These are phyloP conservation scores for Eucalyptus pauciflora DNA, from an alignment of 345 rosid genomes.

Conservation along the genomic window DNA sequence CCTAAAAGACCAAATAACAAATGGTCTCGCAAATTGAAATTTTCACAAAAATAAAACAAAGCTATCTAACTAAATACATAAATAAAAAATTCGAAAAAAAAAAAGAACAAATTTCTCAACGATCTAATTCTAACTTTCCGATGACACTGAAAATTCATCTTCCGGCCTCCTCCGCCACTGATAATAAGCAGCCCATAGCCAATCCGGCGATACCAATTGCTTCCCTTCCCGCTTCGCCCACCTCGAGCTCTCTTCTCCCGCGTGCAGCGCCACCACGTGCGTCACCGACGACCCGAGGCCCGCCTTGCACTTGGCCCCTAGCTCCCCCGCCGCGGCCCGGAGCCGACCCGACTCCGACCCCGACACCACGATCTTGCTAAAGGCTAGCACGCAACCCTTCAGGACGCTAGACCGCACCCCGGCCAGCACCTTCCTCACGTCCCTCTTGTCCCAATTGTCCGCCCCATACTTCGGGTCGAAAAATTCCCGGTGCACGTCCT, in stretches of 20 bases:
- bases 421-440: neutral
- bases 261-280: neutral
- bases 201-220: neutral
- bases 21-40: neutral
- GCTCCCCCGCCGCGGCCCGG: neutral
- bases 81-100: neutral
- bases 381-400: neutral
- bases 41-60: neutral
- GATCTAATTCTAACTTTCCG: neutral
- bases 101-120: neutral
- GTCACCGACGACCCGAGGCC: neutral
- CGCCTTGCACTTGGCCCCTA: neutral
- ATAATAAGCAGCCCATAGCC: neutral
- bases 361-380: neutral
- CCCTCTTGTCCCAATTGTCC: neutral
- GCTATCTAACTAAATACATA: neutral
- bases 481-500: neutral
- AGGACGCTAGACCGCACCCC: neutral
- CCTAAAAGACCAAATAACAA: neutral
- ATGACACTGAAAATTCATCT: neutral
- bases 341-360: neutral
- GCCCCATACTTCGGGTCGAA: neutral
- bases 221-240: neutral
- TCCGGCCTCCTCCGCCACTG: neutral
- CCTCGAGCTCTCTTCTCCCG: neutral